A percentile compares a stretch with the other conserved stretches of the same genome.
Evolutionary conservation across 2,329 filamentous ascomycete species (phyloP).

Genomic region (Monilinia vaccinii-corymbosi): DNA sequence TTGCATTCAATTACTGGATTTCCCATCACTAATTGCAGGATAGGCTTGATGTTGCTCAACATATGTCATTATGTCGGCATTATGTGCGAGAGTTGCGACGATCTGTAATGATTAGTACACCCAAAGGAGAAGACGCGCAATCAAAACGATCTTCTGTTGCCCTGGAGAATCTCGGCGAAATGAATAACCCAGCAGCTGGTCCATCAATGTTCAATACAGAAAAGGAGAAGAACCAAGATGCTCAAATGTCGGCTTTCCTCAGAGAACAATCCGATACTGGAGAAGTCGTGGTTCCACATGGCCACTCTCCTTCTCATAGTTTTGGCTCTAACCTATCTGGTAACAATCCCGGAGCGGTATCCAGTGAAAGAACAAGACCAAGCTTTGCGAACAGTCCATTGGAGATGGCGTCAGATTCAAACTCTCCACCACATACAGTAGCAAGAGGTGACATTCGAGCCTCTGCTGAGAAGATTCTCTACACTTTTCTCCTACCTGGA

Average conservation of each 20-base stretch:
- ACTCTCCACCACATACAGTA: conserved; percentile 75
- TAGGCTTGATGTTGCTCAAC: conserved; percentile 98
- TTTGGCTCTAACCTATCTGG: conserved; percentile 23
- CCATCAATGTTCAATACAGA: conserved; percentile 56
- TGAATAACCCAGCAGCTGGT: conserved; percentile 48
- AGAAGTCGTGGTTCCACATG: conserved; percentile 32
- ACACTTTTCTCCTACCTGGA: conserved; percentile 90
- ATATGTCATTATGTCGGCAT: conserved; percentile 95
- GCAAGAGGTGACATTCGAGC: conserved; percentile 83
- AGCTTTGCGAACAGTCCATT: conserved; percentile 53
- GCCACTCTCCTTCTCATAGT: conserved; percentile 44
- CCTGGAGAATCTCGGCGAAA: conserved; percentile 63
- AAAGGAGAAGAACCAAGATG: conserved; percentile 72
- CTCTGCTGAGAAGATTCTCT: conserved; percentile 97
- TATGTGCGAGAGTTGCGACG: conserved; percentile 92
- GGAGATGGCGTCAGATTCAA: conserved; percentile 62
- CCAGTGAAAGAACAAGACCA: conserved; percentile 36
- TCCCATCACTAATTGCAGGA: conserved; percentile 8
- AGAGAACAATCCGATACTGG: conserved; percentile 53
- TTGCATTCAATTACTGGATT: not conserved
- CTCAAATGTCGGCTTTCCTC: conserved; percentile 84
- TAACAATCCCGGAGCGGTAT: conserved; percentile 39
- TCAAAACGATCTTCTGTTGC: conserved; percentile 81
- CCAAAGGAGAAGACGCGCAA: conserved; percentile 67
- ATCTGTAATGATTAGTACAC: conserved; percentile 86